phyloP scores from a whole-genome alignment of 176 grass and related monocot genomes.

The barley (Hordeum vulgare) region MorexV3_pseudomolecules_assembly NC_058522.1:170162301-170162800 shows the following conservation, averaged over 20 bases:
- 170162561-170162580: no score
- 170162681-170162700: background rate
- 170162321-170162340: no score
- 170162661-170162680: background rate
- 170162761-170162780: no score
- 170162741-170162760: no score
- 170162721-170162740: background rate
- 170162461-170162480: background rate
- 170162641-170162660: background rate
- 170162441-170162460: fast-evolving
- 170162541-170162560: background rate
- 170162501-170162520: background rate
- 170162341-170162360: no score
- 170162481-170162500: background rate
- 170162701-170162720: background rate
- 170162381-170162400: no score
- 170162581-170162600: no score
- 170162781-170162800: no score
- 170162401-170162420: no score
- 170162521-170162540: background rate
- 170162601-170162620: background rate
- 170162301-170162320: no score
- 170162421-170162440: no score
- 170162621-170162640: background rate
- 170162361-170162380: no score